phyloP scores from a whole-genome alignment of 805 yeast species.

The Isabelozyma heimii region DNA sequence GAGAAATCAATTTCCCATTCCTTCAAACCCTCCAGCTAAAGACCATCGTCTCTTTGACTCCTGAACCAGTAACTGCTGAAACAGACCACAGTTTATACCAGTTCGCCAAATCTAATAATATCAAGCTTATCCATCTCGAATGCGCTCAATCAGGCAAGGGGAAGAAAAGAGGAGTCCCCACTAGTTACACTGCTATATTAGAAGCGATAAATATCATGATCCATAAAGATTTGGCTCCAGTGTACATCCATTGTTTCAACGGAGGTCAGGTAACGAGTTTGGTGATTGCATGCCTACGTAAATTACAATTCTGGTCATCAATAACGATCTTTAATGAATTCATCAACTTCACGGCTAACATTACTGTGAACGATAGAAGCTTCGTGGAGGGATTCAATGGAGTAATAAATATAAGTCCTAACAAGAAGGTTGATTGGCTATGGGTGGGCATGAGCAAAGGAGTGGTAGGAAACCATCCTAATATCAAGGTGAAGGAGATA shows the following conservation, averaged over 20 bases:
- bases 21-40: slow-evolving; percentile 61
- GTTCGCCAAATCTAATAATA: slow-evolving; percentile 54
- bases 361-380: slow-evolving; percentile 76
- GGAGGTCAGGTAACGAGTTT: slow-evolving; percentile 87
- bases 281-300: slow-evolving; percentile 81
- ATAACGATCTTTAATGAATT: slow-evolving; percentile 87
- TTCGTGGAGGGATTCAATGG: slow-evolving; percentile 82
- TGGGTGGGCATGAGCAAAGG: slow-evolving; percentile 64
- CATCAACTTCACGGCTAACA: slow-evolving; percentile 68
- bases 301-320: slow-evolving; percentile 82
- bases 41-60: slow-evolving; percentile 77
- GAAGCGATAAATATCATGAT: slow-evolving; percentile 61
- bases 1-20: slow-evolving; percentile 68
- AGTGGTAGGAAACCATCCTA: slow-evolving; percentile 57
- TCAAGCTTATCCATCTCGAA: slow-evolving; percentile 65
- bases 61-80: slow-evolving; percentile 60
- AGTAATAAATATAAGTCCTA: slow-evolving; percentile 48
- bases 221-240: slow-evolving; percentile 60
- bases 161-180: slow-evolving; percentile 80
- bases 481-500: slow-evolving; percentile 31
- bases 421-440: slow-evolving; percentile 56
- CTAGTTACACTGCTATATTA: slow-evolving; percentile 61
- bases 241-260: slow-evolving; percentile 82
- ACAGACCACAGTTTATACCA: slow-evolving; percentile 49
- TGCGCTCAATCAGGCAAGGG: slow-evolving; percentile 70